Evolutionary conservation across 495 filamentous ascomycete species (phyloP), one percentile per base, ranked within the genome.

Genomic region (Podospora pseudocomata): DNA sequence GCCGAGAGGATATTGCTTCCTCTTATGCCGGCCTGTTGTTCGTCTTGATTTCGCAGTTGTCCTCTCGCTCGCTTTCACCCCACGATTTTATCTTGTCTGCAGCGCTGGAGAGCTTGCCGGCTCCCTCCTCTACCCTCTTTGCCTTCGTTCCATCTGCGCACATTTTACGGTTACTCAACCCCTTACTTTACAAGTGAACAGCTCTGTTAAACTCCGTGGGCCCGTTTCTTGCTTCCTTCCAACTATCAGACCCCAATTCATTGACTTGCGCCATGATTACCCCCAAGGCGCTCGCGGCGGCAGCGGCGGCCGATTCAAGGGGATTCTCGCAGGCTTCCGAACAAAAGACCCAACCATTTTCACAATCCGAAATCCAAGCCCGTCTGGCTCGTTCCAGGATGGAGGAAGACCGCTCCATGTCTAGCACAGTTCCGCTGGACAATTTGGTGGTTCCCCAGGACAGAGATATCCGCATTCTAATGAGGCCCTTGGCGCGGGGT

Each of bases 301-400:
- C 30, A 7, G 30, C 30, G 39, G 56, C 26, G 81, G 75, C 76
- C 67, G 81, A 83, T 65, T 67, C 72, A 32, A 65, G 66, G 66
- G 76, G 74, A 60, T 70, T 69, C 67, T 73, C 76, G 26, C 72
- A 72, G 58, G 68, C 65, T 60, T 83, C 82, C 19, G 81, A 84
- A 76, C 79, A 82, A 74, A 83, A 78, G 73, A 84, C 82, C 57
- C 81, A 84, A 71, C 79, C 80, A 26, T 83, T 84, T 68, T 83
- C 82, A 49, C 73, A 82, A 60, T 80, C 82, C 44, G 81, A 84
- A 65, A 78, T 84, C 66, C 76, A 80, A 32, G 74, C 72, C 39
- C 70, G 75, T 9, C 62, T 77, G 56, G 61, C 71, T 5, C 68
- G 64, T 15, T 65, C 77, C 32, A 78, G 81, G 63, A 71, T 81